Conservation (phyloP, 139 green algal species). For the Penium margaritaceum region DNA sequence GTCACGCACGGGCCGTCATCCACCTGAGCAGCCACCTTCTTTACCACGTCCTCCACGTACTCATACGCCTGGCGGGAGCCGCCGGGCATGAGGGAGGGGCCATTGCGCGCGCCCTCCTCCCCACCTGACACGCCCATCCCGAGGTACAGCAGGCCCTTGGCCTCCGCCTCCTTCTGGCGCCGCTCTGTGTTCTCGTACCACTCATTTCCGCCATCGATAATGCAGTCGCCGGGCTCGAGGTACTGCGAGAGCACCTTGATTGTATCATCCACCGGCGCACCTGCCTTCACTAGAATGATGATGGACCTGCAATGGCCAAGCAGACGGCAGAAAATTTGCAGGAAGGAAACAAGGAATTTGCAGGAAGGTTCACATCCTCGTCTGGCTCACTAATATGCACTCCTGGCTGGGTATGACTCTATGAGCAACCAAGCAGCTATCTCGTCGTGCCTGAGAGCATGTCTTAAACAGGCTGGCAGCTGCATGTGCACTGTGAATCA, state of each 20-base stretch:
- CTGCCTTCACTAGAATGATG: constrained; percentile 96
- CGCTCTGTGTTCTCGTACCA: constrained; percentile 97
- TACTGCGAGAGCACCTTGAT: constrained; percentile 75
- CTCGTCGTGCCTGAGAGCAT: no score
- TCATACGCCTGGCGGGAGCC: constrained; percentile 77
- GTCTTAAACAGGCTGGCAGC: no score
- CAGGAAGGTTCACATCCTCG: no score
- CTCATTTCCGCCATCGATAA: constrained; percentile 83
- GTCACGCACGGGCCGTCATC: constrained; percentile 89
- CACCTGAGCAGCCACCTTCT: constrained; percentile 90
- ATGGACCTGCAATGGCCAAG: no score
- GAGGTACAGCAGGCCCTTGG: constrained; percentile 85
- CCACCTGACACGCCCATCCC: constrained; percentile 97
- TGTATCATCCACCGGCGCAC: constrained; percentile 85
- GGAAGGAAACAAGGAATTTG: no score
- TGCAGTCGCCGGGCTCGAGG: constrained; percentile 91
- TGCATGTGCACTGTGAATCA: no score
- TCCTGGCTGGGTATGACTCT: no score
- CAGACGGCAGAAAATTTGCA: no score
- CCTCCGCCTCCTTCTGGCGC: constrained; percentile 61
- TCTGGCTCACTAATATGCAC: no score
- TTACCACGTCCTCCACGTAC: constrained; percentile 77
- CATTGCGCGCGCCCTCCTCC: constrained; percentile 89
- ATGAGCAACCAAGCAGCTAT: no score
- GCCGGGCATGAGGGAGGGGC: constrained; percentile 89